Base-by-base conservation (phyloP, 129 eudicot genomes). In the Pseudognaphalium luteoalbum region DNA sequence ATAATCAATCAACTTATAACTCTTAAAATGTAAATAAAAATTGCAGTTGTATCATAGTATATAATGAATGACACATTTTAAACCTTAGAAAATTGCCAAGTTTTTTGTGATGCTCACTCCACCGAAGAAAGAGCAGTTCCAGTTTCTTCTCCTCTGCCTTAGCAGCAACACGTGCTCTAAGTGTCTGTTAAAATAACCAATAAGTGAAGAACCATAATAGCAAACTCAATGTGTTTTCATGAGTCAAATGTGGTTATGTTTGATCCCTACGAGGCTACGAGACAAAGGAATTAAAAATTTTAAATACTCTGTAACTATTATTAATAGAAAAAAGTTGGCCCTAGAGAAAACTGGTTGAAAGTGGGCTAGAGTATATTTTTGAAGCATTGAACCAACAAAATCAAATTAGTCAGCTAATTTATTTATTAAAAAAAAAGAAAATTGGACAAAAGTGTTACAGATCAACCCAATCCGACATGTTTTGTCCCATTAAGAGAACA, bases 51-150 rank as follows among this genome's bases (percentile, higher is more conserved):
- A 52, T 68, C 11, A 52, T 47, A 25, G 66, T 39, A 59, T n/a
- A 20, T n/a, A 63, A 22, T 20, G n/a, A 37, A 72, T 30, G 21
- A 52, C 16, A 42, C 66, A 30, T 66, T 61, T 44, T 25, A 52
- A 70, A 90, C 99, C 99, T 95, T 95, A 83, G 68, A 73, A 91
- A 95, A 85, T 91, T 95, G 88, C 96, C 91, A 89, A 95, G 99
- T 85, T 85, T 95, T 80, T 74, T 86, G 64, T 95, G 97, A 92
- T 95, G 99, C 89, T 95, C 99, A 72, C 91, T 95, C 99, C 99
- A 95, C 78, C 88, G 92, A 81, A 95, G 97, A 83, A 95, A 95
- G 70, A 95, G 86, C 96, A 95, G 81, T 76, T 95, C 99, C 96
- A 91, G 51, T 71, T 86, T 91, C 91, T 91, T 95, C 83, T 89